Percentiles rank a stretch among this genome's conserved stretches.
Evolutionary conservation across 768 basidiomycete species (phyloP).

Genomic region (Fomitopsis serialis): DNA sequence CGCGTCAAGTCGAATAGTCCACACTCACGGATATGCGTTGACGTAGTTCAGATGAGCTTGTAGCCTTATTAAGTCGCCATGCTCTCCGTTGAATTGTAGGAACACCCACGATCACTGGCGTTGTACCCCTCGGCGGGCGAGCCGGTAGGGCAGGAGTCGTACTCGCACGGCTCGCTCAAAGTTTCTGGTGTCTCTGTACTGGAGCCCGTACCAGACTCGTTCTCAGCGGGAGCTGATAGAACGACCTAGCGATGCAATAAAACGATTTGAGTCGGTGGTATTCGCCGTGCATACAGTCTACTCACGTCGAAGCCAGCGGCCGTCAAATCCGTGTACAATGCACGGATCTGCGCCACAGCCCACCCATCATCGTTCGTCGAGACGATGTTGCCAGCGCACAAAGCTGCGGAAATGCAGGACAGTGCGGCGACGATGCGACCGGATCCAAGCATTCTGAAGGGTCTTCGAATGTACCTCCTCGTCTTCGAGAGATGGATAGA

Average conservation of each 20-base stretch:
- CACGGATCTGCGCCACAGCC: slow-evolving; percentile 27
- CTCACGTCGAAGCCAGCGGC: slow-evolving; percentile 21
- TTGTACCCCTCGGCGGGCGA: slow-evolving; percentile 40
- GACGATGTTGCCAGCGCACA: slow-evolving; percentile 13
- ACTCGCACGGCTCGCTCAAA: slow-evolving; percentile 33
- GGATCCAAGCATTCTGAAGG: too few species aligned
- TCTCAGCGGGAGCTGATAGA: slow-evolving; percentile 41
- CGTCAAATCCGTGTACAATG: slow-evolving; percentile 21
- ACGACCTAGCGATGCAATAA: slow-evolving; percentile 27
- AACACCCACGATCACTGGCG: slow-evolving; percentile 30
- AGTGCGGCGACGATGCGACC: too few species aligned
- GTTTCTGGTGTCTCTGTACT: slow-evolving; percentile 28
- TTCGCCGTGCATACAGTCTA: too few species aligned
- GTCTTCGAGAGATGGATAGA: too few species aligned
- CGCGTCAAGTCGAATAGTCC: not conserved
- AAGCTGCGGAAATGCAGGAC: too few species aligned
- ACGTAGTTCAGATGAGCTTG: slow-evolving; percentile 38
- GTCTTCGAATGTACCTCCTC: too few species aligned
- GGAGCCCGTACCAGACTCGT: slow-evolving; percentile 43
- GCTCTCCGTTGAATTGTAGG: not conserved
- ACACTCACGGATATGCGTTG: slow-evolving; percentile 32
- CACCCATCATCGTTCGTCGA: slow-evolving; percentile 29
- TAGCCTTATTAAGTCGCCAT: not conserved
- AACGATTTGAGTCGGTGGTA: too few species aligned
- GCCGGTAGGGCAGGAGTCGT: slow-evolving; percentile 35